Evolutionary conservation across 2,329 filamentous ascomycete genomes (phyloP).

Genomic region (Penicillium sp.): DNA sequence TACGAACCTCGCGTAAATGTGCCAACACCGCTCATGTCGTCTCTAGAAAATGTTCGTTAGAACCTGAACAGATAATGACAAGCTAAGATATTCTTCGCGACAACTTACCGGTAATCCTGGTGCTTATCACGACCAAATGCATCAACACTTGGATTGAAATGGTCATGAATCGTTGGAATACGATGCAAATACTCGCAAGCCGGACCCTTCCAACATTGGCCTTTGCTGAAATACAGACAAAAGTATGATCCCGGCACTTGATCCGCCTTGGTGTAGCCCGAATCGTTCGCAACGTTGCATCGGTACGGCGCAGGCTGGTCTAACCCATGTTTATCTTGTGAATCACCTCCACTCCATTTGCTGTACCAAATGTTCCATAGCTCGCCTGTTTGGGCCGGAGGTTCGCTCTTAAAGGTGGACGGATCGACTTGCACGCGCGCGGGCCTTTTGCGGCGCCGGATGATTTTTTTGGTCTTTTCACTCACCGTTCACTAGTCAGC

Average conservation of each 20-base stretch:
- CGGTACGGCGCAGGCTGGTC: constrained; percentile 81
- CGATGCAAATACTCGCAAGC: constrained; percentile 95
- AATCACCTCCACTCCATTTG: constrained; percentile 95
- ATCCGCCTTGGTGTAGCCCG: constrained; percentile 78
- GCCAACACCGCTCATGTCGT: constrained; percentile 85
- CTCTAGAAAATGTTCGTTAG: constrained; percentile 10
- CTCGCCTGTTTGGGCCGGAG: constrained; percentile 88
- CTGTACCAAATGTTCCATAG: constrained; percentile 99
- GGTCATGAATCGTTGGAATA: constrained; percentile 80
- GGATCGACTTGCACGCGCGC: constrained; percentile 90
- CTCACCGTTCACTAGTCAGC: not conserved
- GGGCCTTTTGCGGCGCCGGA: constrained; percentile 86
- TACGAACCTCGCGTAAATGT: constrained; percentile 65
- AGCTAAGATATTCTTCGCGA: not conserved
- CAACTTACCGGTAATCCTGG: constrained; percentile 20
- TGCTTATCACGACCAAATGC: constrained; percentile 69
- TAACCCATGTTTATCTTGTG: constrained; percentile 86
- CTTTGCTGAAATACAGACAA: constrained; percentile 67
- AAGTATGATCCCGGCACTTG: constrained; percentile 81
- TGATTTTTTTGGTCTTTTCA: constrained; percentile 88
- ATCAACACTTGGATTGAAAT: constrained; percentile 92
- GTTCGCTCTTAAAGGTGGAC: constrained; percentile 77
- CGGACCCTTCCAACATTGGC: constrained; percentile 69
- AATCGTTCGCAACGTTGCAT: constrained; percentile 82
- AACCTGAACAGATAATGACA: not conserved